phyloP scores from a whole-genome alignment of 2,329 filamentous ascomycete species.

The Fusarium secorum region DNA sequence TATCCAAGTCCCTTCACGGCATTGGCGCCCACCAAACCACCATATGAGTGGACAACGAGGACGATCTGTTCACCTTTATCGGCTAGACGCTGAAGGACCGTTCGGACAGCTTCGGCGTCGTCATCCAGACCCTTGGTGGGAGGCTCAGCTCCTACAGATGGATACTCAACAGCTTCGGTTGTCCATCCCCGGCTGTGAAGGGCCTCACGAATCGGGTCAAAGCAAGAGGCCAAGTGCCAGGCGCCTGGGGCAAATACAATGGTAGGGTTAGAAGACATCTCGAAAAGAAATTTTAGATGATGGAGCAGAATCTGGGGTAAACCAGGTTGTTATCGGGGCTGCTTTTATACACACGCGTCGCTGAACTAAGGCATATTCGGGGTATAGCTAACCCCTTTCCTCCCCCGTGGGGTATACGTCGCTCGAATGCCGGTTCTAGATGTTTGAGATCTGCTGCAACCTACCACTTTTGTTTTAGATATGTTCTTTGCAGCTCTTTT shows the following conservation, averaged over 20 bases:
- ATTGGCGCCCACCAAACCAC: constrained; percentile 51
- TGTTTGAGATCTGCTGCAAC: background rate
- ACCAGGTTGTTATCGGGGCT: background rate
- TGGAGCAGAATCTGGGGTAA: background rate
- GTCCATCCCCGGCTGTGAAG: constrained; percentile 46
- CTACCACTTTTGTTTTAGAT: background rate
- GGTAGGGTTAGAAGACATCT: constrained; percentile 11
- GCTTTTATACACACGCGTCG: background rate
- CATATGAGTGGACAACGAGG: constrained; percentile 54
- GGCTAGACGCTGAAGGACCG: constrained; percentile 40
- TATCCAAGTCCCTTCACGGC: constrained; percentile 49
- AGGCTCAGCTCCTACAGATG: constrained; percentile 45
- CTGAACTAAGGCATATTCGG: background rate
- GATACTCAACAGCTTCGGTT: constrained; percentile 43
- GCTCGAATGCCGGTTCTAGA: background rate
- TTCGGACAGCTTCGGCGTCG: constrained; percentile 47
- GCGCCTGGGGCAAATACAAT: constrained; percentile 52
- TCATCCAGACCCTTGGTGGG: constrained; percentile 37
- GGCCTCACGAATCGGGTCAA: constrained; percentile 40
- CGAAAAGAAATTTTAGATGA: background rate
- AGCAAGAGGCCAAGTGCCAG: constrained; percentile 48
- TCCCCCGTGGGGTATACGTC: background rate
- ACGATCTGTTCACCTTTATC: constrained; percentile 51
- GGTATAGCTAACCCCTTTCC: background rate
- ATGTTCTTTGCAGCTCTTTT: background rate